These are phyloP conservation scores for Phylloboletellus chloephorus DNA, from an alignment of 1,284 basidiomycete species.

Conservation along the genomic window DNA sequence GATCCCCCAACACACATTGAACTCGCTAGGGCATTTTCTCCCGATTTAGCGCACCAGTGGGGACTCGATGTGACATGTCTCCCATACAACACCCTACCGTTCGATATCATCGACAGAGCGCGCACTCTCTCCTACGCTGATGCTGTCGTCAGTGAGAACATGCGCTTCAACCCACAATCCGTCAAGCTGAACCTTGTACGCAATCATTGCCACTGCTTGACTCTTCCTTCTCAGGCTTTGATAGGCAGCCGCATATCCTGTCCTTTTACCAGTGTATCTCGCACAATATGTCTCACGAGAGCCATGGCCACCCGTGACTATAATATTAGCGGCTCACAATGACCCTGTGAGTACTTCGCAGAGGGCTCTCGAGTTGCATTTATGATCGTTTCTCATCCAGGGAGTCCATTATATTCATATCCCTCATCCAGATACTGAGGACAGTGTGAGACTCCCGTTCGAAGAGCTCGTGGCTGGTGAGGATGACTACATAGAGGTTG, in stretches of 20 bases:
- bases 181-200: constrained; percentile 33
- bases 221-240: constrained; percentile 6
- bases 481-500: constrained; percentile 28
- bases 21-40: constrained; percentile 31
- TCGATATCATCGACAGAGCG: constrained; percentile 27
- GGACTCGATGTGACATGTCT: constrained; percentile 35
- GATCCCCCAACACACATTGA: constrained; percentile 12
- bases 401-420: constrained; percentile 30
- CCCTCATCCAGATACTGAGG: constrained; percentile 18
- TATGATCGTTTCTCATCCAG: constrained; percentile 11
- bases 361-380: not conserved
- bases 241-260: constrained; percentile 39
- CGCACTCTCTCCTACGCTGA: constrained; percentile 23
- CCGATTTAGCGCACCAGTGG: constrained; percentile 30
- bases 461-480: constrained; percentile 23
- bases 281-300: constrained; percentile 27
- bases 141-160: constrained; percentile 23
- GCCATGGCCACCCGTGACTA: constrained; percentile 30
- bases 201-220: constrained; percentile 2
- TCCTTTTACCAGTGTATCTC: constrained; percentile 41
- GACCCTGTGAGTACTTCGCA: constrained; percentile 23
- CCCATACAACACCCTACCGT: constrained; percentile 32
- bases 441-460: constrained; percentile 23
- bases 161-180: constrained; percentile 33
- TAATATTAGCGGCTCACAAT: constrained; percentile 32